Evolutionary conservation across 2,329 filamentous ascomycete species (phyloP), one percentile per base, ranked within the genome.

Genomic region (Huntiella moniliformis): DNA sequence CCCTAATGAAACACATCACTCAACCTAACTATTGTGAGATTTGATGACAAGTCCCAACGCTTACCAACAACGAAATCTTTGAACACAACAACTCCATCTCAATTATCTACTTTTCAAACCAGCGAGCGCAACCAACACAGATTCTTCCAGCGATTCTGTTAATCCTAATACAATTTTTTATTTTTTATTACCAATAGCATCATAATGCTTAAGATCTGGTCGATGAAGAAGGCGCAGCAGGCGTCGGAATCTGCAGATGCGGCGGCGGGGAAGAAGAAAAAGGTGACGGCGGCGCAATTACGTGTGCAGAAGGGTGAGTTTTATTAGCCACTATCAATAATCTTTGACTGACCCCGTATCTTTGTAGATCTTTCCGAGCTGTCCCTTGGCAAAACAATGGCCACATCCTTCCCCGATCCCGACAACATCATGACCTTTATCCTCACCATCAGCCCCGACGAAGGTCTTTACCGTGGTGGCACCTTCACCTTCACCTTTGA

Each of bases 171-270:
- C 22, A 7, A 40, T 15, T 15, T 15, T 15, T 16, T 18, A n/a
- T 28, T 40, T 18, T n/a, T 40, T 18, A 17, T 40, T 12, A 15
- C 22, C 10, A 41, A 41, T n/a, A 28, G 11, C 18, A 4, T 3
- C 43, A 32, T 13, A 59, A 96, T 96, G 91, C 73, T 95, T 71
- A 96, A 96, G 70, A 95, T 96, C 70, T 96, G 88, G 91, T 93
- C 86, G 57, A 94, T 96, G 79, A 87, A 93, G 68, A 91, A 95
- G 66, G 83, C 95, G 70, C 85, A 95, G 70, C 85, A 94, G 66
- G 83, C 92, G 65, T 87, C 84, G 57, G 84, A 87, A 54, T 84
- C 87, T 57, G 85, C 83, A 49, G 79, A 81, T 54, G 75, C 71
- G 32, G 70, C 76, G 38, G 74, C 76, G 22, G 74, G 77, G 46